Evolutionary conservation across 2,329 filamentous ascomycete species (phyloP).

Genomic region (Aspergillus floridensis): DNA sequence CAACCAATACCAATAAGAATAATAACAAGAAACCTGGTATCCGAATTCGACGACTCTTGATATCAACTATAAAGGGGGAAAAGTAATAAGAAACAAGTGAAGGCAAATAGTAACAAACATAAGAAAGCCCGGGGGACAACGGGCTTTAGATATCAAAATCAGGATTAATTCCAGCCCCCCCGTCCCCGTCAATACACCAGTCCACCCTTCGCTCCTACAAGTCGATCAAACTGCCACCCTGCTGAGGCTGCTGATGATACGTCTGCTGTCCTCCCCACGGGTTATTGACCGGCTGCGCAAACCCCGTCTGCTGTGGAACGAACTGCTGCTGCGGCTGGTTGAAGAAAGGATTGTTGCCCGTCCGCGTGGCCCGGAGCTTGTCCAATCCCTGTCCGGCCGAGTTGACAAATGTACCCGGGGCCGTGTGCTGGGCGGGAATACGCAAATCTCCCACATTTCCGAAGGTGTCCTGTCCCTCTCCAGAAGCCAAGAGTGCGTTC

Average conservation of each 20-base stretch:
- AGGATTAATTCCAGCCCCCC: neutral
- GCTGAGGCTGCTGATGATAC: conserved; percentile 41
- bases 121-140: conserved; percentile 2
- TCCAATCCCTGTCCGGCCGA: conserved; percentile 80
- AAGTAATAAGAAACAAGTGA: conserved; percentile 1
- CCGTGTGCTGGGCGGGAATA: conserved; percentile 94
- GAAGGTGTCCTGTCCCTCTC: conserved; percentile 95
- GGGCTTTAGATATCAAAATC: conserved; percentile 3
- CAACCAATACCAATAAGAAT: neutral
- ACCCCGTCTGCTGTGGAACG: conserved; percentile 47
- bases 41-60: conserved; percentile 10
- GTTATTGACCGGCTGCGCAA: conserved; percentile 49
- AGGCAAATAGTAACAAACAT: conserved; percentile 2
- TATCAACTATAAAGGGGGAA: conserved; percentile 11
- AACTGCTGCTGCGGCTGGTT: conserved; percentile 57
- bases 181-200: neutral
- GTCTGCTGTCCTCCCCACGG: conserved; percentile 54
- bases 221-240: conserved; percentile 61
- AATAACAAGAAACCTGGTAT: conserved; percentile 17
- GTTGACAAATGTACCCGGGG: conserved; percentile 94
- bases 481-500: conserved; percentile 78
- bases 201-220: conserved; percentile 37
- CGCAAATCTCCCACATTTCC: conserved; percentile 95
- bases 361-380: conserved; percentile 64
- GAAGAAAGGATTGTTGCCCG: conserved; percentile 87